Conservation (phyloP, 2,329 filamentous ascomycete genomes). For the Lachnellula arida region DNA sequence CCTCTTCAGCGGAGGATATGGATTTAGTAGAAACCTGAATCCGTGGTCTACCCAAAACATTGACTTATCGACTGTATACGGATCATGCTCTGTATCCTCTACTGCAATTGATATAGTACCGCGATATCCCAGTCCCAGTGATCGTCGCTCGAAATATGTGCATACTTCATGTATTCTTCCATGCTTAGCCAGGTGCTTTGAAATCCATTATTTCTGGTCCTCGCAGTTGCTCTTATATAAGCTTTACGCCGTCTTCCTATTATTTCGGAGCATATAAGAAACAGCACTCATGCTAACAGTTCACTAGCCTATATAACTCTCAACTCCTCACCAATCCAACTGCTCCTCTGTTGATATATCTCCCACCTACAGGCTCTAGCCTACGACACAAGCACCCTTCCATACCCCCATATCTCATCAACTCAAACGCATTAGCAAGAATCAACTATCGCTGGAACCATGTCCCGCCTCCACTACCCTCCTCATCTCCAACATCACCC, state of each 20-base stretch:
- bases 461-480: slow-evolving; percentile 6
- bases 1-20: too few relatives aligned
- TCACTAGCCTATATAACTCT: slow-evolving; percentile 26
- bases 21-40: too few relatives aligned
- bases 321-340: slow-evolving; percentile 25
- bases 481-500: neutral
- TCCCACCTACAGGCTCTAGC: slow-evolving; percentile 43
- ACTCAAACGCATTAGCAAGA: slow-evolving; percentile 46
- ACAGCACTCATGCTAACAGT: slow-evolving; percentile 11
- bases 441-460: slow-evolving; percentile 57
- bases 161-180: too few relatives aligned
- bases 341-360: slow-evolving; percentile 49
- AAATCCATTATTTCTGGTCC: too few relatives aligned
- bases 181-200: too few relatives aligned
- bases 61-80: too few relatives aligned
- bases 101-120: neutral
- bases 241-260: neutral
- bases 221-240: too few relatives aligned
- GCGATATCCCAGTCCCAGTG: too few relatives aligned
- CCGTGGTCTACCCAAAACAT: too few relatives aligned
- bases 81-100: neutral
- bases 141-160: too few relatives aligned
- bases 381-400: slow-evolving; percentile 36
- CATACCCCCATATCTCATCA: slow-evolving; percentile 38
- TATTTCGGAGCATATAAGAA: neutral